A percentile compares a stretch with the other conserved stretches of the same genome.
These are phyloP conservation scores for Scenedesmus sp. DNA, from an alignment of 163 green algal species.

Conservation along the genomic window DNA sequence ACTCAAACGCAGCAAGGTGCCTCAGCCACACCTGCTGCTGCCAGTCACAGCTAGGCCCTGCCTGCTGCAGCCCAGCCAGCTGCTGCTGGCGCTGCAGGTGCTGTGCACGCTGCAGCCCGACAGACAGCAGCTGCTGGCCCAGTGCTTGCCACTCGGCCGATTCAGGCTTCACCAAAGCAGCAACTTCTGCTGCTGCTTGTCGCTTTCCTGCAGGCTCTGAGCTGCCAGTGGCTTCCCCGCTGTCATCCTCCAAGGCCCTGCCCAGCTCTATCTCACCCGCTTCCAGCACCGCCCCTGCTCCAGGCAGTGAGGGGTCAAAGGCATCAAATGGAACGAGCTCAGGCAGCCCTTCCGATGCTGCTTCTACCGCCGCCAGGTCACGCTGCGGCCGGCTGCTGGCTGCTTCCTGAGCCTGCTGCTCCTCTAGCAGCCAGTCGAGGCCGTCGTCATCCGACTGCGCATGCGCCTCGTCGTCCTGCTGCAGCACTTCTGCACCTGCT, in stretches of 20 bases:
- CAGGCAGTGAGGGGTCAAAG: conserved; percentile 57
- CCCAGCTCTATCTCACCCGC: conserved; percentile 19
- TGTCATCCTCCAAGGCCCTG: conserved; percentile 11
- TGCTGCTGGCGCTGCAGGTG: conserved; percentile 13
- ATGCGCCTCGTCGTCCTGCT: neutral
- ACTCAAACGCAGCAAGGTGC: conserved; percentile 67
- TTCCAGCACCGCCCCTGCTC: conserved; percentile 39
- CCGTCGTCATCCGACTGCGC: neutral
- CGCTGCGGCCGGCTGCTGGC: conserved; percentile 8
- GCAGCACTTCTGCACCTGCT: neutral
- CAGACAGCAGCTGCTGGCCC: neutral
- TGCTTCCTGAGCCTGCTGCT: neutral
- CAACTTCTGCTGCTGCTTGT: neutral
- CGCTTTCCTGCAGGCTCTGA: neutral
- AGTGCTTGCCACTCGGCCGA: neutral
- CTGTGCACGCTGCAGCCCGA: neutral
- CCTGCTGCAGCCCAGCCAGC: conserved; percentile 40
- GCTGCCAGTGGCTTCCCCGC: neutral
- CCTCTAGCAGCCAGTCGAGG: conserved; percentile 31
- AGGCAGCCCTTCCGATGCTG: neutral
- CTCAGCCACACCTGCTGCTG: conserved; percentile 55
- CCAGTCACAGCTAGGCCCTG: conserved; percentile 13
- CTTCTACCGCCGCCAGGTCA: neutral
- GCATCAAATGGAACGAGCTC: conserved; percentile 66
- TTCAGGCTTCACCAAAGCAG: neutral